A percentile compares a stretch with the other conserved stretches of the same genome.
Evolutionary conservation across 495 filamentous ascomycete genomes (phyloP).

Genomic region (Rostrohypoxylon terebratum): DNA sequence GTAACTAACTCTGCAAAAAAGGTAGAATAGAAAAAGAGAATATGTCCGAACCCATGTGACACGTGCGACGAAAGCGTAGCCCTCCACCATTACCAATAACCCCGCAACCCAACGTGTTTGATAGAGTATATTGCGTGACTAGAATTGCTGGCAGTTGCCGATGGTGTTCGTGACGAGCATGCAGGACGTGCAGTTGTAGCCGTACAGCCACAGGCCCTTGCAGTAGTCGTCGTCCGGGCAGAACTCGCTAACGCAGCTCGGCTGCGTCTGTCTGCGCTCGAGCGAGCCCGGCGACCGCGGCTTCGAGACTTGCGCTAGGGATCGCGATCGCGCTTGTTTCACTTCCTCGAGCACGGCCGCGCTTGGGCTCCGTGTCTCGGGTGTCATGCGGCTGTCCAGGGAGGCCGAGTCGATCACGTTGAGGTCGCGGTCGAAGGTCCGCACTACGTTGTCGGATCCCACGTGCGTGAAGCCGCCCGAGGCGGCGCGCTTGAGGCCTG

Average conservation of each 20-base stretch:
- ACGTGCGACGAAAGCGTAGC: no score
- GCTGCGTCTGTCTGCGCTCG: slow-evolving; percentile 12
- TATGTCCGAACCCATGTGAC: no score
- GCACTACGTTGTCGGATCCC: slow-evolving; percentile 39
- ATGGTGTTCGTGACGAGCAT: slow-evolving; percentile 29
- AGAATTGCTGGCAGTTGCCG: slow-evolving; percentile 39
- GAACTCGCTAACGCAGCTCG: slow-evolving; percentile 35
- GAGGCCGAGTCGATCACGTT: slow-evolving; percentile 37
- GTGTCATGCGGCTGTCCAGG: slow-evolving; percentile 11
- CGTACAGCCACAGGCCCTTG: slow-evolving; percentile 26
- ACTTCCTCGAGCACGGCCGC: slow-evolving; percentile 27
- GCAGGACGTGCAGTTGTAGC: slow-evolving; percentile 36
- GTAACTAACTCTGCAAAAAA: no score
- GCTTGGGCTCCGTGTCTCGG: slow-evolving; percentile 23
- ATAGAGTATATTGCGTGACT: no score
- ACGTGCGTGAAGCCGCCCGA: slow-evolving; percentile 39
- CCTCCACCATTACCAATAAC: no score
- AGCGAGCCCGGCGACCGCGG: slow-evolving; percentile 19
- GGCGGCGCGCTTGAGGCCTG: slow-evolving; percentile 24
- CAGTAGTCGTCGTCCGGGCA: slow-evolving; percentile 37
- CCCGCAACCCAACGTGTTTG: no score
- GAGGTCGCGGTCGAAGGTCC: slow-evolving; percentile 35
- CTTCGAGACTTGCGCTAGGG: slow-evolving; percentile 20
- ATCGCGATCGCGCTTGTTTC: slow-evolving; percentile 17
- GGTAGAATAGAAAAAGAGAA: no score